Evolutionary conservation across 345 rosid genomes (phyloP).

Genomic region (Eucalyptus pauciflora): DNA sequence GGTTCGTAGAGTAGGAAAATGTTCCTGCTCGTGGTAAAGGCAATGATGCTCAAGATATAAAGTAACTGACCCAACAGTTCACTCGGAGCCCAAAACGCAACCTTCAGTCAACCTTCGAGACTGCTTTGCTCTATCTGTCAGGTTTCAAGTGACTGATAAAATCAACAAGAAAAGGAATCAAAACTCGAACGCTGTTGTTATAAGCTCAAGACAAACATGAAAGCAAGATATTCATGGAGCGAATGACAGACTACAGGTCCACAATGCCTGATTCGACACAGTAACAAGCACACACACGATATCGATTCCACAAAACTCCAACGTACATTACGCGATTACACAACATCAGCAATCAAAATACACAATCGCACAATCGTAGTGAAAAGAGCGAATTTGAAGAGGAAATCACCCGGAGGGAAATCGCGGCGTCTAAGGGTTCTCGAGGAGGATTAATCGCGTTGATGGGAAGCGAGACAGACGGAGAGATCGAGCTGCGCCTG

Average conservation of each 20-base stretch:
- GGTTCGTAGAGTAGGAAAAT: not conserved
- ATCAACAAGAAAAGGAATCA: not conserved
- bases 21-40: not conserved
- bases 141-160: not conserved
- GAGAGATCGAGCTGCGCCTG: conserved; percentile 70
- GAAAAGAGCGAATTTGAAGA: not conserved
- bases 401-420: not conserved
- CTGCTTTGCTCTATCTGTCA: not conserved
- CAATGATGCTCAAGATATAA: not conserved
- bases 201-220: not conserved
- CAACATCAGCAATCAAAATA: not conserved
- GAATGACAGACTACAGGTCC: not conserved
- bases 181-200: not conserved
- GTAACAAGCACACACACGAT: not conserved
- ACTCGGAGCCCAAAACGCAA: not conserved
- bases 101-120: not conserved
- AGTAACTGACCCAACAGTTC: not conserved
- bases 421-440: not conserved
- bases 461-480: conserved; percentile 37
- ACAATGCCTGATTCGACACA: not conserved
- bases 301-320: not conserved
- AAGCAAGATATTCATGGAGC: not conserved
- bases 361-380: not conserved
- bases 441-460: not conserved
- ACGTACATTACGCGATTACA: not conserved